These are phyloP conservation scores for Botrytis byssoidea DNA, from an alignment of 2,329 filamentous ascomycete genomes.

Conservation along the genomic window DNA sequence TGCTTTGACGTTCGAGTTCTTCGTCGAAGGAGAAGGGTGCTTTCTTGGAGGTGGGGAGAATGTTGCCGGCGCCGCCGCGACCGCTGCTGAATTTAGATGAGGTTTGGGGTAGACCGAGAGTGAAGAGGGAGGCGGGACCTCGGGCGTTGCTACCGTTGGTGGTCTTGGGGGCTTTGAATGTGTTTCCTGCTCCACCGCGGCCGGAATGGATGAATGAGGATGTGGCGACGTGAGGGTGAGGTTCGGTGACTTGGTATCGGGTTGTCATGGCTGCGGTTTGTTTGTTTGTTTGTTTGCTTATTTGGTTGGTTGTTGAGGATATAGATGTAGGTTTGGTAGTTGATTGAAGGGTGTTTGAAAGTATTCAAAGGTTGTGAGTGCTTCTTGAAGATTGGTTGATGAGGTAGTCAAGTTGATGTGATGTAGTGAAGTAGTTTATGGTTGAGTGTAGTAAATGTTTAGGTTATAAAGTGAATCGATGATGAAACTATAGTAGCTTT, in stretches of 20 bases:
- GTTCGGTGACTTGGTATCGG: constrained; percentile 37
- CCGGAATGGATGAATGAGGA: constrained; percentile 34
- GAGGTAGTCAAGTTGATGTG: not conserved
- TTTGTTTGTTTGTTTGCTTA: constrained; percentile 1
- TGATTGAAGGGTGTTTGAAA: not conserved
- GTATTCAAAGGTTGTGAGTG: not conserved
- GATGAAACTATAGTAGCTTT: not conserved
- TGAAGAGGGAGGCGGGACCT: constrained; percentile 37
- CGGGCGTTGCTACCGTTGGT: constrained; percentile 29
- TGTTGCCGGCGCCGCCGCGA: constrained; percentile 39
- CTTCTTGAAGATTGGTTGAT: not conserved
- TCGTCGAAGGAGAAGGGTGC: constrained; percentile 39
- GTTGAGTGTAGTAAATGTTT: not conserved
- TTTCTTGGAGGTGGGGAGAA: constrained; percentile 32
- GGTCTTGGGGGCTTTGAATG: constrained; percentile 37
- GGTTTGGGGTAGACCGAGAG: constrained; percentile 31
- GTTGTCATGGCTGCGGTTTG: constrained; percentile 24
- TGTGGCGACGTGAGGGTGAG: constrained; percentile 36
- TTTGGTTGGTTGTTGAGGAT: not conserved
- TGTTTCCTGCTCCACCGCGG: constrained; percentile 39
- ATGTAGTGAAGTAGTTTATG: not conserved
- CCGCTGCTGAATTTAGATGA: constrained; percentile 35
- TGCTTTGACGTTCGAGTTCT: constrained; percentile 35
- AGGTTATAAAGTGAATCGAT: not conserved
- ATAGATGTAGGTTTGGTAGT: not conserved